A percentile compares a stretch with the other conserved stretches of the same genome.
Evolutionary conservation across 2,329 filamentous ascomycete species (phyloP).

Genomic region (Keithomyces neogunnii): DNA sequence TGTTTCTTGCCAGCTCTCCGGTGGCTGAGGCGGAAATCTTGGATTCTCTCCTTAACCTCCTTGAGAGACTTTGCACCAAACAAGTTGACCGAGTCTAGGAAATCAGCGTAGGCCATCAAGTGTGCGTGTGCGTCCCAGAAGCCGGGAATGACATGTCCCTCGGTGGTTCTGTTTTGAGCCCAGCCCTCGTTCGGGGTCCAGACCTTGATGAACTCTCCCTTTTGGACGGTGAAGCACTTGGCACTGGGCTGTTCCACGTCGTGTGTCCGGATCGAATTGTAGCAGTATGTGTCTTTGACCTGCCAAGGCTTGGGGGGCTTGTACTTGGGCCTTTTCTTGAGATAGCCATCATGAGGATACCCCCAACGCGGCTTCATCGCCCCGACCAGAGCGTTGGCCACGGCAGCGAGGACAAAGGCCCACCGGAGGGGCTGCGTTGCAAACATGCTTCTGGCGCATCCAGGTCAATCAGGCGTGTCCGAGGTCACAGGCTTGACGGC

Average conservation of each 20-base stretch:
- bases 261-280: conserved; percentile 29
- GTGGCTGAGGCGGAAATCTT: conserved; percentile 39
- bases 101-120: conserved; percentile 57
- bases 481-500: not conserved
- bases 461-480: not conserved
- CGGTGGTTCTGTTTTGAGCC: conserved; percentile 12
- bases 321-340: too few relatives aligned
- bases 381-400: too few relatives aligned
- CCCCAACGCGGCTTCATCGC: too few relatives aligned
- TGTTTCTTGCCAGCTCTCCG: conserved; percentile 41
- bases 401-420: conserved; percentile 21
- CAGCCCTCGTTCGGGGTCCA: conserved; percentile 26
- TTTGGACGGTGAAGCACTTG: conserved; percentile 47
- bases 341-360: too few relatives aligned
- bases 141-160: conserved; percentile 54
- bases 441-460: not conserved
- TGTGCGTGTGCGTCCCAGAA: conserved; percentile 67
- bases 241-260: conserved; percentile 26
- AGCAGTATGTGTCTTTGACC: conserved; percentile 25
- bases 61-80: conserved; percentile 49
- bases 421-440: conserved; percentile 16
- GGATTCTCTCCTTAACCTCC: conserved; percentile 45
- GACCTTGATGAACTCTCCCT: conserved; percentile 43
- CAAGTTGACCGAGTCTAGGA: conserved; percentile 56
- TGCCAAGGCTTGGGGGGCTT: too few relatives aligned